These are phyloP conservation scores for Acidiella bohemica DNA, from an alignment of 495 filamentous ascomycete genomes.

Conservation along the genomic window DNA sequence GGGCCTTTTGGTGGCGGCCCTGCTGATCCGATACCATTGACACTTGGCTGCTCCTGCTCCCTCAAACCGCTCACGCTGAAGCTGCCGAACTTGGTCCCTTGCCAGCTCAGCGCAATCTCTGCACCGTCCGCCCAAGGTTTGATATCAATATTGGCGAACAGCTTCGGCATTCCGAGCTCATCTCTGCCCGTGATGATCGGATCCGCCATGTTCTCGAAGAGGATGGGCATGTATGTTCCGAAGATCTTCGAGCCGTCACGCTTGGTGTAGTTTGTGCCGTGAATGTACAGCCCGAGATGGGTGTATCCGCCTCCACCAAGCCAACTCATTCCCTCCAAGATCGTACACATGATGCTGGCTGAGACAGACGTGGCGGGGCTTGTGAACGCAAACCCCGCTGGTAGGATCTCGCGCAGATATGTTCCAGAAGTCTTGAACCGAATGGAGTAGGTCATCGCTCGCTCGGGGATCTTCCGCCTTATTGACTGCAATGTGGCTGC, in stretches of 20 bases:
- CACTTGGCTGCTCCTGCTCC: not conserved
- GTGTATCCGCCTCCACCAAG: constrained; percentile 42
- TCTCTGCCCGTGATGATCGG: constrained; percentile 27
- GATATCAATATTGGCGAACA: constrained; percentile 37
- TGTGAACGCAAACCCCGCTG: constrained; percentile 33
- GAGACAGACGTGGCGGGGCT: constrained; percentile 36
- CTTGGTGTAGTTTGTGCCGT: constrained; percentile 43
- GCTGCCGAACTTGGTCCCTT: constrained; percentile 7
- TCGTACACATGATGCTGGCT: constrained; percentile 38
- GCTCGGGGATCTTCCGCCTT: constrained; percentile 26
- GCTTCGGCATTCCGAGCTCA: constrained; percentile 25
- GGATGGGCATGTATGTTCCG: constrained; percentile 41
- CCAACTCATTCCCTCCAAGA: constrained; percentile 40
- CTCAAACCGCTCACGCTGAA: not conserved
- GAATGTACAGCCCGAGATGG: constrained; percentile 43
- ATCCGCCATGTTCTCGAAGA: constrained; percentile 42
- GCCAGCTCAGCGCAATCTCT: constrained; percentile 6
- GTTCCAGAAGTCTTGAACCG: constrained; percentile 46
- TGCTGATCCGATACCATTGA: not conserved
- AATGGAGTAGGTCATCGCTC: constrained; percentile 40
- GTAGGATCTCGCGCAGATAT: constrained; percentile 43
- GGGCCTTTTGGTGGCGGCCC: not conserved
- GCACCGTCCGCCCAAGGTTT: constrained; percentile 24
- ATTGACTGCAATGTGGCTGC: not conserved
- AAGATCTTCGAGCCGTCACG: constrained; percentile 33